Evolutionary conservation across 805 yeast species (phyloP).

Genomic region (Ascoidea asiatica): DNA sequence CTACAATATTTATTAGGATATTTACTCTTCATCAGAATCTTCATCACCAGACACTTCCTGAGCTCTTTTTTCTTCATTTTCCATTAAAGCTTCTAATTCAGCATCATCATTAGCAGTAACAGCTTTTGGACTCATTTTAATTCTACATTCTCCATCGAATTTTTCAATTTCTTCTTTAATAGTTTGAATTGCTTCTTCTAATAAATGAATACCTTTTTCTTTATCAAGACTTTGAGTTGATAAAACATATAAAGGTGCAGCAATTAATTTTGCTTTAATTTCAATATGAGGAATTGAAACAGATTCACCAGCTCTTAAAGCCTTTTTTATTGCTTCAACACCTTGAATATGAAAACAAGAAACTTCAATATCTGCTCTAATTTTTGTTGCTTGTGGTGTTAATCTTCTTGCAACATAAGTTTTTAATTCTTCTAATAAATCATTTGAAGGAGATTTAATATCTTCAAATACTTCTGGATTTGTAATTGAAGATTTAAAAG

Average conservation of each 20-base stretch:
- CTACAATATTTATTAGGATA: no score
- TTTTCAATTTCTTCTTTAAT: conserved; percentile 57
- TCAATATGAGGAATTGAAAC: conserved; percentile 74
- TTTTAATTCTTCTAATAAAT: conserved; percentile 72
- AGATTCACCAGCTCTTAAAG: conserved; percentile 77
- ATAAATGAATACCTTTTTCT: conserved; percentile 67
- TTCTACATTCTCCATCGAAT: conserved; percentile 77
- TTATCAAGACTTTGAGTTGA: conserved; percentile 91
- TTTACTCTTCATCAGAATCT: conserved; percentile 27
- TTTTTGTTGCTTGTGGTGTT: conserved; percentile 95
- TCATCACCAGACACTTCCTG: conserved; percentile 71
- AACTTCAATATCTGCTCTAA: conserved; percentile 97
- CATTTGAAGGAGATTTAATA: conserved; percentile 56
- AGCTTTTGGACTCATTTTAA: conserved; percentile 97
- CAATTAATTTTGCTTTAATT: conserved; percentile 88
- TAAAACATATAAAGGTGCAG: conserved; percentile 92
- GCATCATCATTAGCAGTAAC: conserved; percentile 98
- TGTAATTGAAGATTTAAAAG: conserved; percentile 90
- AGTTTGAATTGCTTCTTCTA: conserved; percentile 68
- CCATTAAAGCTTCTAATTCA: conserved; percentile 90
- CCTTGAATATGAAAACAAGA: conserved; percentile 97
- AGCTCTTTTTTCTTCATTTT: conserved; percentile 82
- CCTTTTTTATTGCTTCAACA: conserved; percentile 88
- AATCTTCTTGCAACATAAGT: conserved; percentile 82
- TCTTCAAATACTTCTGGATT: conserved; percentile 77